Conservation (phyloP, 2,329 filamentous ascomycete species). For the Claviceps maximensis region DNA sequence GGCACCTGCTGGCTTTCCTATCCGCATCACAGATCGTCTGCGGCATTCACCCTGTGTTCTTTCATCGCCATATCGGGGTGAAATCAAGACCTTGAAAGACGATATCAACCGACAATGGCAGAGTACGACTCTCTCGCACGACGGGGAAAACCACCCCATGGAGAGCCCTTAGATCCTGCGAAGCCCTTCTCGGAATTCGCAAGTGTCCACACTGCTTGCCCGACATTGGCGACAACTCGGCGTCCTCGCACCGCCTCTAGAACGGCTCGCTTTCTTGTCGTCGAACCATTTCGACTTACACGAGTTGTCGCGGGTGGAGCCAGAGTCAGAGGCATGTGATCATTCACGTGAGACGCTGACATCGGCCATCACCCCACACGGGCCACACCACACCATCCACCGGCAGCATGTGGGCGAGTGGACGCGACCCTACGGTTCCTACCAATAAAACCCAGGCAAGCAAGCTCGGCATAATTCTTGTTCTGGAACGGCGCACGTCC, state of each 20-base stretch:
- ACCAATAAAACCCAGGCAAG: neutral
- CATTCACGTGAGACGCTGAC: neutral
- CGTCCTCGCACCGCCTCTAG: neutral
- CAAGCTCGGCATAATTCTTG: neutral
- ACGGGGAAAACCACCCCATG: neutral
- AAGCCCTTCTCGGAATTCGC: neutral
- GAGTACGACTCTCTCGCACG: neutral
- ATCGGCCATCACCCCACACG: no score
- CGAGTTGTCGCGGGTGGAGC: conserved; percentile 3
- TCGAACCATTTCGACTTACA: conserved; percentile 6
- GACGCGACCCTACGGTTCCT: neutral
- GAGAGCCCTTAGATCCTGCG: neutral
- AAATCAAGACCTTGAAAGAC: neutral
- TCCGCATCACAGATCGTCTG: neutral
- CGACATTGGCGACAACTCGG: conserved; percentile 1
- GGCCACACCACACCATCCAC: no score
- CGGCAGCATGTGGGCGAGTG: neutral
- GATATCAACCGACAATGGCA: conserved; percentile 1
- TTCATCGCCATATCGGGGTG: neutral
- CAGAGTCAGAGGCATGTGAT: neutral
- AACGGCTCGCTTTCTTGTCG: conserved; percentile 1
- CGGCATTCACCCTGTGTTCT: neutral
- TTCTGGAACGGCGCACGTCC: no score
- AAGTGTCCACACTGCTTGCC: neutral
- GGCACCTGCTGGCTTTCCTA: neutral